phyloP scores from a whole-genome alignment of 2,329 filamentous ascomycete species.

The Xylariaceae sp. region DNA sequence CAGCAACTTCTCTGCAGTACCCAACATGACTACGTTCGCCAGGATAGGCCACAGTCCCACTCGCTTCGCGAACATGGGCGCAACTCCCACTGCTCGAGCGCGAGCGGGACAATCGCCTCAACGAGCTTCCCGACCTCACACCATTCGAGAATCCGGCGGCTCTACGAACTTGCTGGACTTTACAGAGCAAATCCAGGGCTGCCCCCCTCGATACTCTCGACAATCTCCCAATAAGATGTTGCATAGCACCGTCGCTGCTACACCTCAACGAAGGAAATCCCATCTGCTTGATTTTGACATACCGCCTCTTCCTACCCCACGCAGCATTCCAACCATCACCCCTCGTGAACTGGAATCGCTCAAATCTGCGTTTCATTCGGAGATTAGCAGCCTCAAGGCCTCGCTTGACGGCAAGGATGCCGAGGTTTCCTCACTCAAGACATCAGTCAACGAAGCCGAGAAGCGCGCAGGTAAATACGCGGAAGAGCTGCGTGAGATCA shows the following conservation, averaged over 20 bases:
- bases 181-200: conserved; percentile 60
- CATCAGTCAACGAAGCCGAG: conserved; percentile 85
- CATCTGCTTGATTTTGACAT: conserved; percentile 88
- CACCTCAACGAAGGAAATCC: conserved; percentile 52
- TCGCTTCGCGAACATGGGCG: conserved; percentile 41
- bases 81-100: conserved; percentile 32
- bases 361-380: conserved; percentile 85
- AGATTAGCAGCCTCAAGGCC: conserved; percentile 91
- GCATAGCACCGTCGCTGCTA: conserved; percentile 40
- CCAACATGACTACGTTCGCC: conserved; percentile 80
- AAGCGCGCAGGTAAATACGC: conserved; percentile 82
- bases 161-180: conserved; percentile 85
- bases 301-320: conserved; percentile 86
- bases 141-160: conserved; percentile 43
- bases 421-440: conserved; percentile 81
- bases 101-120: conserved; percentile 31
- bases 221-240: conserved; percentile 35
- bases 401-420: conserved; percentile 90
- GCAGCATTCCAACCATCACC: conserved; percentile 85
- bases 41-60: conserved; percentile 64
- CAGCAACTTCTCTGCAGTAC: conserved; percentile 85
- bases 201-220: conserved; percentile 22
- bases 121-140: conserved; percentile 31
- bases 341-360: conserved; percentile 88
- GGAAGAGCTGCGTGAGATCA: conserved; percentile 78